phyloP scores from a whole-genome alignment of 805 yeast genomes.

The Deakozyma indianensis region DNA sequence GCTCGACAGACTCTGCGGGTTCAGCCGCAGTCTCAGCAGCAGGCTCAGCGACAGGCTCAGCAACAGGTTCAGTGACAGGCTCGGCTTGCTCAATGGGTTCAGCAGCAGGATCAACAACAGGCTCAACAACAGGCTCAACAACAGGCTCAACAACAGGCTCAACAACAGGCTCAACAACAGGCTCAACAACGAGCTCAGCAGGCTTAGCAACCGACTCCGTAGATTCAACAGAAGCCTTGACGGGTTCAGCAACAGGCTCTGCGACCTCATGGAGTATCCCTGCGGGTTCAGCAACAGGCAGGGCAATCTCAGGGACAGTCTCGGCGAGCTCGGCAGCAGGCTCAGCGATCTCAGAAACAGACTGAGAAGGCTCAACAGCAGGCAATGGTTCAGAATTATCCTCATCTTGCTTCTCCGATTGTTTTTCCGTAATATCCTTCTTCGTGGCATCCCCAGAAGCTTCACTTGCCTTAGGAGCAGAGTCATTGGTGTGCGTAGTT shows the following conservation, averaged over 20 bases:
- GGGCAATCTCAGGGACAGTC: constrained; percentile 1
- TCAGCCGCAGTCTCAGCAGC: constrained; percentile 6
- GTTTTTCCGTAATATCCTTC: constrained; percentile 9
- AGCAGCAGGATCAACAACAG: not conserved
- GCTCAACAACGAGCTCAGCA: not conserved
- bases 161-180: not conserved
- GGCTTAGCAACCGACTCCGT: not conserved
- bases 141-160: not conserved
- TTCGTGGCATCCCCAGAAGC: constrained; percentile 15
- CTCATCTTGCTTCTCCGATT: constrained; percentile 6
- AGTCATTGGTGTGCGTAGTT: constrained; percentile 11
- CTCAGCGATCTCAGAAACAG: not conserved
- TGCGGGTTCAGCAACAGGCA: constrained; percentile 2
- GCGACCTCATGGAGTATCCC: not conserved
- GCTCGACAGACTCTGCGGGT: constrained; percentile 1
- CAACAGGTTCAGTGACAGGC: constrained; percentile 2
- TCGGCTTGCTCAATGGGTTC: not conserved
- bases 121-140: not conserved
- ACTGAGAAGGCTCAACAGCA: not conserved
- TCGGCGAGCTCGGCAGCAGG: not conserved
- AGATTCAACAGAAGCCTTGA: not conserved
- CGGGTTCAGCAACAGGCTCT: not conserved
- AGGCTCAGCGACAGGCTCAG: constrained; percentile 3
- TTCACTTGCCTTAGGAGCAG: constrained; percentile 13
- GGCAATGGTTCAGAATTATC: not conserved